Percentiles rank a stretch among this genome's conserved stretches.
Evolutionary conservation across 1,284 basidiomycete species (phyloP).

Genomic region (Afroboletus lepidellus): DNA sequence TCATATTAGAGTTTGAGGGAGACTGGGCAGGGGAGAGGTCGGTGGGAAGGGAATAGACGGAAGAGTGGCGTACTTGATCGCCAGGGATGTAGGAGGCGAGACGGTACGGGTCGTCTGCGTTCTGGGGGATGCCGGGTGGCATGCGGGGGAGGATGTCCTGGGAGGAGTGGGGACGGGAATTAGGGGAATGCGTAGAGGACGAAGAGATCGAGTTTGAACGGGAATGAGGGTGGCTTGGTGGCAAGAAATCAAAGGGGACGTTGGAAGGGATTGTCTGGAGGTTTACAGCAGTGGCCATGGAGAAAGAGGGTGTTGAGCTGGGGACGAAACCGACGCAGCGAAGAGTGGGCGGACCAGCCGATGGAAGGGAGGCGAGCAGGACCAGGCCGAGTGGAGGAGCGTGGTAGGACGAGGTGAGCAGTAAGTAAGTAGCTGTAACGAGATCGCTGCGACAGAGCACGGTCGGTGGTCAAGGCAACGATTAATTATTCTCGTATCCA

Average conservation of each 20-base stretch:
- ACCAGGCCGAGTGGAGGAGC: conserved; percentile 1
- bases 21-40: conserved; percentile 57
- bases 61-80: conserved; percentile 49
- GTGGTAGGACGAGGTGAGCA: conserved; percentile 4
- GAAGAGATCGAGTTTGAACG: conserved; percentile 77
- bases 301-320: conserved; percentile 39
- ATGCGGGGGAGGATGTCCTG: conserved; percentile 58
- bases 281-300: conserved; percentile 72
- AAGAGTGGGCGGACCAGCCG: conserved; percentile 35
- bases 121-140: conserved; percentile 47
- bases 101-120: conserved; percentile 66
- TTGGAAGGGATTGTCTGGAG: conserved; percentile 66
- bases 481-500: conserved; percentile 15
- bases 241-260: conserved; percentile 69
- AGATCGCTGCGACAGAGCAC: conserved; percentile 31
- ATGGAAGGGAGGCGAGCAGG: conserved; percentile 10
- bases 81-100: conserved; percentile 52
- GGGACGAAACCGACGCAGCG: conserved; percentile 39
- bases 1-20: conserved; percentile 67
- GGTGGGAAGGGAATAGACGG: conserved; percentile 43
- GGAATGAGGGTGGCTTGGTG: conserved; percentile 61
- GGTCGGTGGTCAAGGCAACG: conserved; percentile 71
- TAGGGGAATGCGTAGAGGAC: conserved; percentile 63
- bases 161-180: conserved; percentile 73
- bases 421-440: conserved; percentile 20